Evolutionary conservation across 2,329 filamentous ascomycete genomes (phyloP).

Genomic region (Zalaria obscura): DNA sequence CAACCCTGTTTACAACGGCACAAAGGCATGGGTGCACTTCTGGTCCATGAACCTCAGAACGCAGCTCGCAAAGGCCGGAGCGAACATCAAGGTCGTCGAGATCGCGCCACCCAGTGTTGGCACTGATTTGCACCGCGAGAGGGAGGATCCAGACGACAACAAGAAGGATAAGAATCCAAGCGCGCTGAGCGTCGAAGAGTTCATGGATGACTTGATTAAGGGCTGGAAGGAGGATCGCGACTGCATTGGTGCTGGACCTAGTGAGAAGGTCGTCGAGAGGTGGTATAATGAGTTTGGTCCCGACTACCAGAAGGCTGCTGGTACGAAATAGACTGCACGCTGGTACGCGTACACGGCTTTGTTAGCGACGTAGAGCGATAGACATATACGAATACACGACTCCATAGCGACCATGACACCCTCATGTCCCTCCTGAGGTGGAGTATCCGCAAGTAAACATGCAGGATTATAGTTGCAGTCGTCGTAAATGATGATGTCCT

Average conservation of each 20-base stretch:
- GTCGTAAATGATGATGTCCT: too few relatives aligned
- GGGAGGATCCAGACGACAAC: conserved; percentile 42
- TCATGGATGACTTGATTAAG: conserved; percentile 32
- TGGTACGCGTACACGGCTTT: too few relatives aligned
- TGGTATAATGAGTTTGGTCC: conserved; percentile 26
- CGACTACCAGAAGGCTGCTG: conserved; percentile 12
- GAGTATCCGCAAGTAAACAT: background rate
- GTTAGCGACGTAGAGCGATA: too few relatives aligned
- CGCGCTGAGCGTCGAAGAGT: conserved; percentile 38
- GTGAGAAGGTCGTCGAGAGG: conserved; percentile 23
- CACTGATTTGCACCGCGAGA: conserved; percentile 42
- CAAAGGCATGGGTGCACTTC: conserved; percentile 44
- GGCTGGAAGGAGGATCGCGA: conserved; percentile 35
- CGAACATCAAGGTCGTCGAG: conserved; percentile 36
- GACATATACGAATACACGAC: too few relatives aligned
- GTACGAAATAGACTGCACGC: background rate
- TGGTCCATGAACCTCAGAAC: conserved; percentile 41
- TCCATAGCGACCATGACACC: too few relatives aligned
- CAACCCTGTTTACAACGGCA: conserved; percentile 46
- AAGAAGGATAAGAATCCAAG: conserved; percentile 41
- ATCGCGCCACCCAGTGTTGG: conserved; percentile 41
- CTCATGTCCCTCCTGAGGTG: too few relatives aligned
- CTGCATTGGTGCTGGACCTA: conserved; percentile 34
- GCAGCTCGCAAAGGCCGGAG: conserved; percentile 28
- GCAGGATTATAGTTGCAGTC: too few relatives aligned